Evolutionary conservation across 495 filamentous ascomycete species (phyloP).

Genomic region (Penicillium malachiteum): DNA sequence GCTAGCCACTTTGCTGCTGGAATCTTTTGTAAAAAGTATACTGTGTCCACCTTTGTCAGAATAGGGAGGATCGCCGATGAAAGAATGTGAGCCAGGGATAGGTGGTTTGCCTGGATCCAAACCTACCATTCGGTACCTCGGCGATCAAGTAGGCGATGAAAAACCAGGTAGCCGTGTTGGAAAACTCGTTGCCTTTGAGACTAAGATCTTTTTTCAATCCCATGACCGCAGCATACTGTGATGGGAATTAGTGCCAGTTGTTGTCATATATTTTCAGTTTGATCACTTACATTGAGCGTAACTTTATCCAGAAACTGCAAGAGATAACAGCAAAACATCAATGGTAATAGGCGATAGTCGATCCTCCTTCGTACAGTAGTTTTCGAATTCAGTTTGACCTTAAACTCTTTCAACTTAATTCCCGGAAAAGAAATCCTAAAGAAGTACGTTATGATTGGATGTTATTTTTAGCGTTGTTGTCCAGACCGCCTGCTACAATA

Average conservation of each 20-base stretch:
- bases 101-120: neutral
- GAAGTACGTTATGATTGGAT: too few relatives aligned
- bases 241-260: neutral
- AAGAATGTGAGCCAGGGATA: neutral
- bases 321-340: slow-evolving; percentile 61
- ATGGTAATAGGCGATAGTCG: slow-evolving; percentile 50
- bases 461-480: too few relatives aligned
- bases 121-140: slow-evolving; percentile 54
- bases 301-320: slow-evolving; percentile 70
- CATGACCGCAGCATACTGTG: slow-evolving; percentile 57
- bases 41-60: neutral
- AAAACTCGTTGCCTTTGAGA: slow-evolving; percentile 52
- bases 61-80: neutral
- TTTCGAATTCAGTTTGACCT: too few relatives aligned
- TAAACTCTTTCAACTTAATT: too few relatives aligned
- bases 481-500: too few relatives aligned
- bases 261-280: neutral
- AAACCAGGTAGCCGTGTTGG: slow-evolving; percentile 53
- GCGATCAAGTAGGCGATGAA: slow-evolving; percentile 55
- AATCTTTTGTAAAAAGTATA: slow-evolving; percentile 41
- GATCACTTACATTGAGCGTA: slow-evolving; percentile 51
- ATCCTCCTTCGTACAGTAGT: slow-evolving; percentile 46
- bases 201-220: slow-evolving; percentile 48
- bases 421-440: too few relatives aligned
- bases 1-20: slow-evolving; percentile 56